A percentile compares a stretch with the other conserved stretches of the same genome.
phyloP scores from a whole-genome alignment of 1,284 basidiomycete genomes.

The Rhodofomes roseus region DNA sequence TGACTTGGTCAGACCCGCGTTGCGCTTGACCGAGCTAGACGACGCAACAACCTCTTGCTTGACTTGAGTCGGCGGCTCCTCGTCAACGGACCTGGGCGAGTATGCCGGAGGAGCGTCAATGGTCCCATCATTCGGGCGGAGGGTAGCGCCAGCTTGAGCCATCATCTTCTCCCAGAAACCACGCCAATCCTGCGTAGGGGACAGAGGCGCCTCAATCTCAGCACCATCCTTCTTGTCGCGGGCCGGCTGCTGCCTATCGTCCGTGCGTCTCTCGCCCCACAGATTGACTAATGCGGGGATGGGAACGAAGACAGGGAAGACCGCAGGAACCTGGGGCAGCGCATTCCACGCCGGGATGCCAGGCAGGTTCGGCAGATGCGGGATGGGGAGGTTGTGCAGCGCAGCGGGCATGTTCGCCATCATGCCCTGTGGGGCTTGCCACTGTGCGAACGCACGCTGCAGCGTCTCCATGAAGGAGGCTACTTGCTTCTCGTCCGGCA shows the following conservation, averaged over 20 bases:
- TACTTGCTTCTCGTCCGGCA: slow-evolving; percentile 42
- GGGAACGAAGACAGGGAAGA: slow-evolving; percentile 77
- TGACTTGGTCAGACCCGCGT: slow-evolving; percentile 10
- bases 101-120: slow-evolving; percentile 64
- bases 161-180: slow-evolving; percentile 75
- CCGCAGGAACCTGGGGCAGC: slow-evolving; percentile 69
- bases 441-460: slow-evolving; percentile 69
- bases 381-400: slow-evolving; percentile 44
- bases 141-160: slow-evolving; percentile 43
- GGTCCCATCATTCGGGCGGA: slow-evolving; percentile 40
- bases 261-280: slow-evolving; percentile 44
- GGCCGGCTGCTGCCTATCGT: slow-evolving; percentile 29
- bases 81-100: slow-evolving; percentile 48
- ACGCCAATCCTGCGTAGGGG: slow-evolving; percentile 54
- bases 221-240: slow-evolving; percentile 33
- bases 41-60: slow-evolving; percentile 12
- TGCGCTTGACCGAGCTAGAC: slow-evolving; percentile 10
- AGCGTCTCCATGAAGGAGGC: slow-evolving; percentile 66
- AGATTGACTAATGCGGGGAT: slow-evolving; percentile 65
- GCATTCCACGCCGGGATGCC: slow-evolving; percentile 62
- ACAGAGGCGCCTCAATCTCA: slow-evolving; percentile 41
- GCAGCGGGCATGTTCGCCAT: slow-evolving; percentile 46
- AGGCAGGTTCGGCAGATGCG: slow-evolving; percentile 39
- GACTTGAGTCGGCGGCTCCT: slow-evolving; percentile 12
- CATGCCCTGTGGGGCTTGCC: slow-evolving; percentile 55